These are phyloP conservation scores for Platismatia glauca DNA, from an alignment of 495 filamentous ascomycete species.

Conservation along the genomic window DNA sequence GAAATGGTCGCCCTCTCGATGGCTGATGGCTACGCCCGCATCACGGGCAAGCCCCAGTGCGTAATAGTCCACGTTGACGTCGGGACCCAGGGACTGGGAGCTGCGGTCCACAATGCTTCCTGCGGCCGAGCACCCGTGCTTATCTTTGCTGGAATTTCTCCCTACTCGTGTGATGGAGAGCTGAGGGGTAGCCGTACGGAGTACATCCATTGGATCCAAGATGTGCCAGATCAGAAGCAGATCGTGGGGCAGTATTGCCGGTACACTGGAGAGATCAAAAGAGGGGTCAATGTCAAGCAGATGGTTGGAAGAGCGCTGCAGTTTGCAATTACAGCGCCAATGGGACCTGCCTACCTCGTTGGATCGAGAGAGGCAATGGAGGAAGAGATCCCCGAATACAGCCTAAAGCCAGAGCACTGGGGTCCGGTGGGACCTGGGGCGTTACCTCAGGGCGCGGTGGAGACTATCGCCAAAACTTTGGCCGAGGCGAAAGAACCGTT, in stretches of 20 bases:
- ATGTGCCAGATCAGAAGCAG: slow-evolving; percentile 89
- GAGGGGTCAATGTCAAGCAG: slow-evolving; percentile 89
- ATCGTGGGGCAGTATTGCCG: slow-evolving; percentile 90
- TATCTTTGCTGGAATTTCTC: slow-evolving; percentile 84
- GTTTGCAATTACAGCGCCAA: slow-evolving; percentile 72
- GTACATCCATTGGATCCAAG: slow-evolving; percentile 97
- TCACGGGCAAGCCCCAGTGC: slow-evolving; percentile 76
- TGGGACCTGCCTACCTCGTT: slow-evolving; percentile 78
- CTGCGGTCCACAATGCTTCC: slow-evolving; percentile 85
- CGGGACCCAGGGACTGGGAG: slow-evolving; percentile 83
- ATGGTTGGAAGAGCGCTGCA: slow-evolving; percentile 86
- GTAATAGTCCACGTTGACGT: slow-evolving; percentile 97
- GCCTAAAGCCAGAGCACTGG: slow-evolving; percentile 66
- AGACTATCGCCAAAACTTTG: slow-evolving; percentile 61
- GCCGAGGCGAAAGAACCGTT: slow-evolving; percentile 66
- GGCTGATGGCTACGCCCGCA: slow-evolving; percentile 88
- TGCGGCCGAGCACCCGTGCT: slow-evolving; percentile 80
- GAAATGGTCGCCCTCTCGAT: slow-evolving; percentile 98
- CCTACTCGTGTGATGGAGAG: slow-evolving; percentile 87
- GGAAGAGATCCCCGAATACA: slow-evolving; percentile 77
- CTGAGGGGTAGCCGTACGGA: slow-evolving; percentile 80
- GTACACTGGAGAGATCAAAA: slow-evolving; percentile 86
- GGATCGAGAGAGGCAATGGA: slow-evolving; percentile 88
- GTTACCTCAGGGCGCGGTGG: slow-evolving; percentile 54
- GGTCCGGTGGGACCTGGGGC: slow-evolving; percentile 66